Evolutionary conservation across 2,329 filamentous ascomycete species (phyloP), one percentile per base, ranked within the genome.

Genomic region (Colletotrichum echinochloae): DNA sequence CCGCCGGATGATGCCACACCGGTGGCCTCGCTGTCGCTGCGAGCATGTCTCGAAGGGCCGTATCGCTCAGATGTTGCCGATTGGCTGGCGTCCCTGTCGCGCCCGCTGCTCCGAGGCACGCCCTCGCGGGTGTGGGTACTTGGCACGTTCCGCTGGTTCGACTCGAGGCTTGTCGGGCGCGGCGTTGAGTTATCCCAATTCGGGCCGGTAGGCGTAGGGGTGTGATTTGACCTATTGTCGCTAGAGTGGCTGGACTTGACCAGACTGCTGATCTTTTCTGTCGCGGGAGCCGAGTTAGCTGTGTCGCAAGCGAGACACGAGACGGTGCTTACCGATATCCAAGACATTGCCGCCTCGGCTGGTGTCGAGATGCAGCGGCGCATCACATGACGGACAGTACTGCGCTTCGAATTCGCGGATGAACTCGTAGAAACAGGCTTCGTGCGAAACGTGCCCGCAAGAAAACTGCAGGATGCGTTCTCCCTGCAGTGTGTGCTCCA

Each of bases 351-450:
- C 95, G 70, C 94, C 94, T 73, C 96, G 89, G 79, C 94, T 97
- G 8, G 94, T 96, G 81, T 99, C 96, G 52, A 99, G 85, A 72
- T 95, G 94, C 62, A 99, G 84, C 26, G 96, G 94, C 73, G 95
- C 93, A 84, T 97, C 92, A 82, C 96, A 99, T 74, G 93, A 92
- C 35, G 96, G 96, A 82, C 96, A 99, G 77, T 94, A 95, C 77
- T 98, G 94, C 63, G 93, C 93, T 75, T 98, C 95, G 70, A 95
- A 93, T 78, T 98, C 95, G 77, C 94, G 93, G 76, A 99, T 97
- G 79, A 97, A 98, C 81, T 99, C 96, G 83, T 98, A 98, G 79
- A 99, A 98, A 82, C 96, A 99, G 44, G 95, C 96, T 81, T 98
- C 96, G 79, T 99, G 96, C 14, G 95, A 94, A 71, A 99, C 95